A percentile compares a stretch with the other conserved stretches of the same genome.
These are phyloP conservation scores for Colletotrichum godetiae DNA, from an alignment of 2,329 filamentous ascomycete genomes.

Conservation along the genomic window DNA sequence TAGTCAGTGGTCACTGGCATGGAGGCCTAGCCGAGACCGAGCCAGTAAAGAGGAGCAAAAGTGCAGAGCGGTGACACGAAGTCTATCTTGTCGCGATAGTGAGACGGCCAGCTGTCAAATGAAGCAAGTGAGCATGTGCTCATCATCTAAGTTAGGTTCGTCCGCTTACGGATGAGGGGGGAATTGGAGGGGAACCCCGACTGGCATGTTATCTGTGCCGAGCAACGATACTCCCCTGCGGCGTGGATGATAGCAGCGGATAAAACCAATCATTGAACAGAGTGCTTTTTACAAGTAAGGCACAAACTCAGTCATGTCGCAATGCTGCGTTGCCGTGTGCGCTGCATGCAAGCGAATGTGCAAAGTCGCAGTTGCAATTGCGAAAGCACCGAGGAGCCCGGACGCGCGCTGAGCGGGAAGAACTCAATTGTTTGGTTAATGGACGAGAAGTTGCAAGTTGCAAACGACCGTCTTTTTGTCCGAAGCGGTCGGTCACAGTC, in stretches of 20 bases:
- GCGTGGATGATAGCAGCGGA: neutral
- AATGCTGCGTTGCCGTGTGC: neutral
- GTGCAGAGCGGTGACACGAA: constrained; percentile 7
- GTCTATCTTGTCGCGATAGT: constrained; percentile 20
- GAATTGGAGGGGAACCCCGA: neutral
- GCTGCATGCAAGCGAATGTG: constrained; percentile 15
- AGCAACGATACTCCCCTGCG: constrained; percentile 3
- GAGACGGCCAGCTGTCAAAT: constrained; percentile 24
- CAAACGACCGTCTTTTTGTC: neutral
- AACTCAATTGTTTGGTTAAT: neutral
- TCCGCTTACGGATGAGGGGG: constrained; percentile 27
- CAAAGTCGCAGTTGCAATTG: constrained; percentile 2
- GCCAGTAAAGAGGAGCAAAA: constrained; percentile 6
- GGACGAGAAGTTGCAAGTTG: neutral
- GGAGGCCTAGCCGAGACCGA: constrained; percentile 13
- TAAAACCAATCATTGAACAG: neutral
- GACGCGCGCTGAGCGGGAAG: neutral
- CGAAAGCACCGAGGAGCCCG: constrained; percentile 15
- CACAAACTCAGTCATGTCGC: constrained; percentile 14
- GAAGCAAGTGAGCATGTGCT: constrained; percentile 30
- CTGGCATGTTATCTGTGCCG: constrained; percentile 22
- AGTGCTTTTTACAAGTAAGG: constrained; percentile 10
- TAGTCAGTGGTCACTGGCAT: neutral
- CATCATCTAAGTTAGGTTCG: constrained; percentile 22
- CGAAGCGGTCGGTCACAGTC: neutral